Evolutionary conservation across 441 rosid genomes (phyloP).

Genomic region (Pelargonium fulgidum): DNA sequence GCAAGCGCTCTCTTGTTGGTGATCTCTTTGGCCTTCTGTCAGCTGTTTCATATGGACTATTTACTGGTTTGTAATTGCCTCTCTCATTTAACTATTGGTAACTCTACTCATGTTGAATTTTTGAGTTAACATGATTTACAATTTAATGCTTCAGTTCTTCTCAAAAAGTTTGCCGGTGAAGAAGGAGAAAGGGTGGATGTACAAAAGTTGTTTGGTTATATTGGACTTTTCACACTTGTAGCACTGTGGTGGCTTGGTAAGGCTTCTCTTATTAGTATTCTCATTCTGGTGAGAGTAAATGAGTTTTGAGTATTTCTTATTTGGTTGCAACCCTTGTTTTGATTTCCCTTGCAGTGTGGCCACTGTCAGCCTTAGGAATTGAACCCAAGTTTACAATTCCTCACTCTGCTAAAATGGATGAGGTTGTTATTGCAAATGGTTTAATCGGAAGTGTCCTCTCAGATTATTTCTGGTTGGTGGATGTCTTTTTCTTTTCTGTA

Average conservation of each 20-base stretch:
- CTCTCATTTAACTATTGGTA: neutral
- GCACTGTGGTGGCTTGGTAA: constrained; percentile 99
- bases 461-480: constrained; percentile 74
- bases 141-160: constrained; percentile 65
- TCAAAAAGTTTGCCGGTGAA: constrained; percentile 89
- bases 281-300: neutral
- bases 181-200: constrained; percentile 91
- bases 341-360: constrained; percentile 62
- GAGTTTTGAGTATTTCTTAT: neutral
- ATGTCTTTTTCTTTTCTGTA: neutral
- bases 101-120: constrained; percentile 7
- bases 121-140: constrained; percentile 12
- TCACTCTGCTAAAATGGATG: constrained; percentile 80
- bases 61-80: constrained; percentile 54
- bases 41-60: constrained; percentile 84
- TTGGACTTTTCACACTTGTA: constrained; percentile 89
- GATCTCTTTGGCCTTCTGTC: constrained; percentile 96
- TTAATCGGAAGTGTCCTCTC: constrained; percentile 94
- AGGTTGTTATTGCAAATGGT: constrained; percentile 91
- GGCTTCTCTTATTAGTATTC: constrained; percentile 17
- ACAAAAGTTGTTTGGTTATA: constrained; percentile 93
- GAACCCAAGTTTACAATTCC: constrained; percentile 94
- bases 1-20: constrained; percentile 73
- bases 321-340: constrained; percentile 13
- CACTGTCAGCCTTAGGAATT: constrained; percentile 85